These are phyloP conservation scores for Datura wrightii DNA, from an alignment of 257 asterid species.

Conservation along the genomic window DNA sequence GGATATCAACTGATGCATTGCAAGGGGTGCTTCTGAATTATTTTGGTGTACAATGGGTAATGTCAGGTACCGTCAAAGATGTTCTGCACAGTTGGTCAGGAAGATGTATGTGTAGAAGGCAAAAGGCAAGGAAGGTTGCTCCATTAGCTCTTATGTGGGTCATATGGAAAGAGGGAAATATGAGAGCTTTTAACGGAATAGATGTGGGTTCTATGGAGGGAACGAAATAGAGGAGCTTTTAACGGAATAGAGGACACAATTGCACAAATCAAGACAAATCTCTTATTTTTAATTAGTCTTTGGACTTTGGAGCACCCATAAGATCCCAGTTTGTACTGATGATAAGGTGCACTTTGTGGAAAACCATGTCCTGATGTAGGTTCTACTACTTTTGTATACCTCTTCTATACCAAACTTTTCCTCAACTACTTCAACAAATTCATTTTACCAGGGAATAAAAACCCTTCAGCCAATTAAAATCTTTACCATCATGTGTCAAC, in stretches of 20 bases:
- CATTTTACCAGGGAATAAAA: not conserved
- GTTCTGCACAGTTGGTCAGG: too few species aligned
- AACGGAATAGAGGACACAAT: not conserved
- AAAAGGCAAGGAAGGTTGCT: too few species aligned
- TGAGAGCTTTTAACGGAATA: too few species aligned
- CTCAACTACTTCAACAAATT: not conserved
- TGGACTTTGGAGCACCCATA: constrained; percentile 17
- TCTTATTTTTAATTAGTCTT: not conserved
- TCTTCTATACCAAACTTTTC: not conserved
- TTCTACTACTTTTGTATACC: not conserved
- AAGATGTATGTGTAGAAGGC: too few species aligned
- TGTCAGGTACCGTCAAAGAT: too few species aligned
- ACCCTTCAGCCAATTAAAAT: constrained; percentile 1
- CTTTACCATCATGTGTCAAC: not conserved
- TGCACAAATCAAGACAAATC: not conserved
- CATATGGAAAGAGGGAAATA: too few species aligned
- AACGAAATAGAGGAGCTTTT: not conserved
- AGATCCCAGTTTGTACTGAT: not conserved
- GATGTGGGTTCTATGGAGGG: not conserved
- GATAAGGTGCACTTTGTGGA: not conserved
- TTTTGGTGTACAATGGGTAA: too few species aligned
- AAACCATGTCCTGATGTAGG: not conserved
- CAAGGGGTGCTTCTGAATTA: too few species aligned
- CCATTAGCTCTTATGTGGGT: too few species aligned
- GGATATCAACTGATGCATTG: too few species aligned